A percentile compares a stretch with the other conserved stretches of the same genome.
Evolutionary conservation across 1,284 basidiomycete species (phyloP).

Genomic region (Peniophora sp.): DNA sequence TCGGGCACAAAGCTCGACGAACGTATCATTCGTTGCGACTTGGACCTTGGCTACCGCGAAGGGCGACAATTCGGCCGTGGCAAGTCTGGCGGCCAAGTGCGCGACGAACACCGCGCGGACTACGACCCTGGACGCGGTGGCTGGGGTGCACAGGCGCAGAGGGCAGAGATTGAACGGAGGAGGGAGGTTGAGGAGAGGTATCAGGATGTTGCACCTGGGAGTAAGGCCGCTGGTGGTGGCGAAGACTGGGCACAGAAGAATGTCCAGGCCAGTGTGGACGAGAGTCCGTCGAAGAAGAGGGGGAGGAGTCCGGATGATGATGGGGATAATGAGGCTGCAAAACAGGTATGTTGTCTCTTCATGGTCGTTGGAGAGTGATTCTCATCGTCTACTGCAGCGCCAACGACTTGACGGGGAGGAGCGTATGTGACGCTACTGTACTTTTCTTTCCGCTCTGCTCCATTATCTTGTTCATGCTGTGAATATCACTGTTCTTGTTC

Average conservation of each 20-base stretch:
- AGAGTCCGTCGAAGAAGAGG: constrained; percentile 42
- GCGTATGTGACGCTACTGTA: constrained; percentile 42
- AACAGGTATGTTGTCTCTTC: constrained; percentile 37
- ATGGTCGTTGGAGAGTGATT: constrained; percentile 5
- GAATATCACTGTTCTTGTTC: too few relatives aligned
- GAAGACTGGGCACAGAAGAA: constrained; percentile 74
- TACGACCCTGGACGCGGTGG: constrained; percentile 95
- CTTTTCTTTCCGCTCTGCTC: neutral
- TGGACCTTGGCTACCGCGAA: constrained; percentile 97
- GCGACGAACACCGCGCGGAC: constrained; percentile 93
- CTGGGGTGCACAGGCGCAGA: constrained; percentile 89
- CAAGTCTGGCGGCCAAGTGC: constrained; percentile 90
- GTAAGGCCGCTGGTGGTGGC: constrained; percentile 78
- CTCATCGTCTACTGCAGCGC: constrained; percentile 34
- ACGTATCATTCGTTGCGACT: constrained; percentile 94
- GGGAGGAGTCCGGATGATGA: constrained; percentile 67
- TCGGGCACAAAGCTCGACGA: constrained; percentile 99
- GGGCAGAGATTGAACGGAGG: constrained; percentile 68
- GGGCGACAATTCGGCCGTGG: constrained; percentile 97
- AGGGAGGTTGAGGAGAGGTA: constrained; percentile 88
- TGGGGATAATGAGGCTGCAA: constrained; percentile 33
- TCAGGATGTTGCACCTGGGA: constrained; percentile 73
- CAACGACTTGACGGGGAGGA: constrained; percentile 54
- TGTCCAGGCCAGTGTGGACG: constrained; percentile 19
- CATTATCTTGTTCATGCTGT: neutral